A percentile compares a stretch with the other conserved stretches of the same genome.
phyloP scores from a whole-genome alignment of 2,329 filamentous ascomycete species.

The Fusarium tanahbumbuense region DNA sequence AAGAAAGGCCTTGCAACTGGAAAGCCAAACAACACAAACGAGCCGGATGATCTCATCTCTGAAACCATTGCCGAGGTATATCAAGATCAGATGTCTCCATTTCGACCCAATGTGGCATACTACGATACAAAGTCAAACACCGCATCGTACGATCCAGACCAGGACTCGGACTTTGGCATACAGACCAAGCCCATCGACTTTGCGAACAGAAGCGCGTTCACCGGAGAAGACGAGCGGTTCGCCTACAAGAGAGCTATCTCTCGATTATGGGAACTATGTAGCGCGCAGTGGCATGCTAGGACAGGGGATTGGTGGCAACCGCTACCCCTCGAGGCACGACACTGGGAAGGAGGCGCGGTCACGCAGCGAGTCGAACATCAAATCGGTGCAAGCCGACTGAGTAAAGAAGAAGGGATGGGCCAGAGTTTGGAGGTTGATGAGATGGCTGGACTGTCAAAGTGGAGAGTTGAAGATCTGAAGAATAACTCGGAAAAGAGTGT shows the following conservation, averaged over 20 bases:
- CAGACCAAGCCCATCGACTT: constrained; percentile 68
- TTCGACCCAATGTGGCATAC: constrained; percentile 80
- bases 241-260: constrained; percentile 82
- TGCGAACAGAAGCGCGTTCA: constrained; percentile 74
- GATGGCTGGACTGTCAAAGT: constrained; percentile 55
- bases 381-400: background rate
- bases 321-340: constrained; percentile 69
- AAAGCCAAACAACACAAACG: constrained; percentile 23
- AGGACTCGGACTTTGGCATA: constrained; percentile 66
- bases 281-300: constrained; percentile 75
- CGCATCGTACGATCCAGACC: constrained; percentile 65
- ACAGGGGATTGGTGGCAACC: constrained; percentile 78
- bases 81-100: constrained; percentile 80
- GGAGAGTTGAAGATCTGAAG: constrained; percentile 52
- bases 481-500: constrained; percentile 35
- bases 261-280: constrained; percentile 86
- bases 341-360: constrained; percentile 68
- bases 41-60: constrained; percentile 55
- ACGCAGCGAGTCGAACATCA: constrained; percentile 39
- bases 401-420: constrained; percentile 49
- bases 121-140: constrained; percentile 64
- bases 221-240: constrained; percentile 84
- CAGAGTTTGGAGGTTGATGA: constrained; percentile 52
- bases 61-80: constrained; percentile 73
- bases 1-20: constrained; percentile 40